These are phyloP conservation scores for Abelmoschus esculentus DNA, from an alignment of 345 rosid species.

Conservation along the genomic window DNA sequence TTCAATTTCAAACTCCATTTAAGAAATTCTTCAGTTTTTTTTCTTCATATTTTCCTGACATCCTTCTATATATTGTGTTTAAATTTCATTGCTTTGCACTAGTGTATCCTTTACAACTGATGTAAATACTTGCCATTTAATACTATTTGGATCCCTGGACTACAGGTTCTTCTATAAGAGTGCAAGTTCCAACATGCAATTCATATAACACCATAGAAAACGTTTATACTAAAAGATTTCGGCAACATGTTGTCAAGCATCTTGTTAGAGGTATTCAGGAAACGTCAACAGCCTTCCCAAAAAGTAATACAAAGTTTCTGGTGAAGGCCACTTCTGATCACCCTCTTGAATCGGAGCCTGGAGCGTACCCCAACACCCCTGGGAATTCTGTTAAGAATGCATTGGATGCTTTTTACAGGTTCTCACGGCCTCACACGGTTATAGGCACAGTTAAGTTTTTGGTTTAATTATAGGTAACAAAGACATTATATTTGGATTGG, in stretches of 20 bases:
- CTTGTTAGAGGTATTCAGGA: constrained; percentile 13
- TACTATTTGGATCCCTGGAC: neutral
- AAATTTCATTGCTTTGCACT: neutral
- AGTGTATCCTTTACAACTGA: neutral
- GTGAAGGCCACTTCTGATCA: constrained; percentile 57
- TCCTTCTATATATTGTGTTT: neutral
- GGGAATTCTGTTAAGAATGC: constrained; percentile 33
- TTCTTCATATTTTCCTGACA: neutral
- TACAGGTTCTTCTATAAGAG: constrained; percentile 26
- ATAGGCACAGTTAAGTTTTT: constrained; percentile 87
- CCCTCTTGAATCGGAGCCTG: constrained; percentile 47
- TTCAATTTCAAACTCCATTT: neutral
- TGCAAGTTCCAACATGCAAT: constrained; percentile 26
- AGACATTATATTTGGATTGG: constrained; percentile 4
- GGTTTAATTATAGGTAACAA: neutral
- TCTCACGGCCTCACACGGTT: constrained; percentile 89
- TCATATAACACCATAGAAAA: constrained; percentile 24
- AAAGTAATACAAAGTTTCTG: constrained; percentile 23
- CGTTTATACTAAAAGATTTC: constrained; percentile 16
- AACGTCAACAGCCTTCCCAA: constrained; percentile 17
- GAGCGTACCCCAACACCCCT: constrained; percentile 29
- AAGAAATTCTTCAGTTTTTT: neutral
- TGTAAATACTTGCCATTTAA: neutral
- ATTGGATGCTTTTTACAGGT: constrained; percentile 74
- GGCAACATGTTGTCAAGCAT: constrained; percentile 23